A percentile compares a stretch with the other conserved stretches of the same genome.
phyloP scores from a whole-genome alignment of 2,329 filamentous ascomycete genomes.

The Aureobasidium zeae region DNA sequence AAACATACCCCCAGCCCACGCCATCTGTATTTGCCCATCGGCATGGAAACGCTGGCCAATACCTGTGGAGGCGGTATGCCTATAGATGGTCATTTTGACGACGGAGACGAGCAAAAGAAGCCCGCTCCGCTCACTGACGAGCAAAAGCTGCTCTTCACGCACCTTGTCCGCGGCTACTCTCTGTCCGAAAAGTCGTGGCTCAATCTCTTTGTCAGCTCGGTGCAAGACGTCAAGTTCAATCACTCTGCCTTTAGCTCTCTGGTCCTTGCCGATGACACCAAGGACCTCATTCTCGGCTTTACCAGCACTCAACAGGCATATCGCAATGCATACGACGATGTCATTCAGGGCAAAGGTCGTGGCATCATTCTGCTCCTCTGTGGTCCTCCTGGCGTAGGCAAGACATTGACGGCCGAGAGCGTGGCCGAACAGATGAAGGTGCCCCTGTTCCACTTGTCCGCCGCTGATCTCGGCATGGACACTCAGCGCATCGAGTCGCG shows the following conservation, averaged over 20 bases:
- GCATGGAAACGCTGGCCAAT: slow-evolving; percentile 13
- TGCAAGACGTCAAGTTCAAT: slow-evolving; percentile 38
- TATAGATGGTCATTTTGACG: slow-evolving; percentile 26
- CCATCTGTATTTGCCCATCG: neutral
- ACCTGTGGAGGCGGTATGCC: slow-evolving; percentile 25
- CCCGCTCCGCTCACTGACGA: slow-evolving; percentile 22
- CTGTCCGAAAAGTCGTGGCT: slow-evolving; percentile 37
- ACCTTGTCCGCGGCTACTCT: slow-evolving; percentile 28
- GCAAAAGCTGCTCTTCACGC: slow-evolving; percentile 28
- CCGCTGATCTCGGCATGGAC: slow-evolving; percentile 42
- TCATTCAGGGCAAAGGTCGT: slow-evolving; percentile 44
- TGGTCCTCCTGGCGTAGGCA: slow-evolving; percentile 46
- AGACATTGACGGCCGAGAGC: slow-evolving; percentile 44
- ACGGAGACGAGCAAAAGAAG: slow-evolving; percentile 23
- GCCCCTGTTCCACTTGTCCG: slow-evolving; percentile 42
- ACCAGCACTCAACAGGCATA: slow-evolving; percentile 35
- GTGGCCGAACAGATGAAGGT: slow-evolving; percentile 43
- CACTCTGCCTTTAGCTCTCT: slow-evolving; percentile 39
- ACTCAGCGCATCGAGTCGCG: slow-evolving; percentile 35
- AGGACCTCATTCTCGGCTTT: slow-evolving; percentile 41
- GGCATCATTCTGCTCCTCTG: slow-evolving; percentile 44
- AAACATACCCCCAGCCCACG: slow-evolving; percentile 15
- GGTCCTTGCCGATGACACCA: slow-evolving; percentile 40
- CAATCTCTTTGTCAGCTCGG: slow-evolving; percentile 32
- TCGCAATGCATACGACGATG: slow-evolving; percentile 38